Conservation (phyloP, 352 stramenopile genomes). For the Phytophthora palmivora region DNA sequence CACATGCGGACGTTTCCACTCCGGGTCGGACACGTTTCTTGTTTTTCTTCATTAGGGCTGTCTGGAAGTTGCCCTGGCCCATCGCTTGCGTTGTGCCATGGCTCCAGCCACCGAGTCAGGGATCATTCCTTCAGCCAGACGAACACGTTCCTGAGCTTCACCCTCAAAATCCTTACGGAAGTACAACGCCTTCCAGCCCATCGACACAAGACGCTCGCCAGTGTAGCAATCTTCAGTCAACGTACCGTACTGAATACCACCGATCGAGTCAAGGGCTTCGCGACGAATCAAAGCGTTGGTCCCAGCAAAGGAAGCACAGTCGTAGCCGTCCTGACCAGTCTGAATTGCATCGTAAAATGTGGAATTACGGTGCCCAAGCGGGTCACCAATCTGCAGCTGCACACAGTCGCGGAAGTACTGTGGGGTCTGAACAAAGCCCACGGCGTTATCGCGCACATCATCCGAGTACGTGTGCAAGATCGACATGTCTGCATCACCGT, state of each 20-base stretch:
- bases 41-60: slow-evolving; percentile 84
- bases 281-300: slow-evolving; percentile 86
- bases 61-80: slow-evolving; percentile 90
- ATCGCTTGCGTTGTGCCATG: slow-evolving; percentile 82
- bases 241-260: slow-evolving; percentile 86
- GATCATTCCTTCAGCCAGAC: slow-evolving; percentile 78
- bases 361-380: slow-evolving; percentile 79
- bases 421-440: slow-evolving; percentile 83
- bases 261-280: slow-evolving; percentile 85
- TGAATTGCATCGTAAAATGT: slow-evolving; percentile 90
- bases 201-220: slow-evolving; percentile 73
- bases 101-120: slow-evolving; percentile 81
- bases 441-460: slow-evolving; percentile 79
- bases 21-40: slow-evolving; percentile 74
- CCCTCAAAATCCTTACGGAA: slow-evolving; percentile 91
- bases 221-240: slow-evolving; percentile 89
- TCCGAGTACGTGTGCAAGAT: slow-evolving; percentile 84
- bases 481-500: slow-evolving; percentile 53
- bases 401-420: slow-evolving; percentile 89
- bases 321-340: slow-evolving; percentile 85
- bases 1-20: slow-evolving; percentile 82
- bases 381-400: slow-evolving; percentile 85
- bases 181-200: slow-evolving; percentile 89
- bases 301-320: slow-evolving; percentile 80
- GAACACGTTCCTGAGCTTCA: slow-evolving; percentile 75